Evolutionary conservation across 331 rosid species (phyloP).

Genomic region (Dryas integrifolia): DNA sequence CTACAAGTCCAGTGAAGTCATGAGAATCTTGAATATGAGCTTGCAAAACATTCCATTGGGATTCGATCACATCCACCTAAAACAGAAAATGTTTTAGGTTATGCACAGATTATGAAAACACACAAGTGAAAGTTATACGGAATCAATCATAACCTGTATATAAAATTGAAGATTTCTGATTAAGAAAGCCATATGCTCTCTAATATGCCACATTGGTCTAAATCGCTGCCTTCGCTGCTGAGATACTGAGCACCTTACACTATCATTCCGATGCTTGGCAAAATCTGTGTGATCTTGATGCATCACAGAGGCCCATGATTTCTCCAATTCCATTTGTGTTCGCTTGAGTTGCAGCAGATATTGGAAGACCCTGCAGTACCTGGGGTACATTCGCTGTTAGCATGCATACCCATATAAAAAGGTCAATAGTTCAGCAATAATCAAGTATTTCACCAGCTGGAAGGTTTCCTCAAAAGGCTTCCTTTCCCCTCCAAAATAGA

Average conservation of each 20-base stretch:
- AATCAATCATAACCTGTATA: conserved; percentile 61
- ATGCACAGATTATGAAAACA: neutral
- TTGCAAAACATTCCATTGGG: conserved; percentile 92
- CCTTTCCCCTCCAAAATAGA: conserved; percentile 6
- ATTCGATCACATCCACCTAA: conserved; percentile 96
- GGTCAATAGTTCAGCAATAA: conserved; percentile 13
- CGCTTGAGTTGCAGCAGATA: conserved; percentile 82
- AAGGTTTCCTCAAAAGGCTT: neutral
- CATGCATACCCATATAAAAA: conserved; percentile 11
- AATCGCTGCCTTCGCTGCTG: conserved; percentile 54
- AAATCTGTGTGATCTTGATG: conserved; percentile 84
- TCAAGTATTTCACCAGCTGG: conserved; percentile 11
- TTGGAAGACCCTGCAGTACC: conserved; percentile 84
- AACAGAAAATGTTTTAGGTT: conserved; percentile 19
- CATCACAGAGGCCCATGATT: conserved; percentile 92
- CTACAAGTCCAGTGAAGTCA: conserved; percentile 88
- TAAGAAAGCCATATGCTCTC: conserved; percentile 97
- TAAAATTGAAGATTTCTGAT: conserved; percentile 97
- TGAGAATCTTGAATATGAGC: conserved; percentile 87
- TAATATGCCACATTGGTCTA: conserved; percentile 93
- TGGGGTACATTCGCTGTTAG: conserved; percentile 36
- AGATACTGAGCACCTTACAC: conserved; percentile 43
- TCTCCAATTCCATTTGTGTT: conserved; percentile 98
- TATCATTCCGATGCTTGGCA: conserved; percentile 52
- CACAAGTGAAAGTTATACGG: neutral